A percentile compares a stretch with the other conserved stretches of the same genome.
Conservation (phyloP, 148 eudicot genomes). For the Fagopyrum homotropicum region DNA sequence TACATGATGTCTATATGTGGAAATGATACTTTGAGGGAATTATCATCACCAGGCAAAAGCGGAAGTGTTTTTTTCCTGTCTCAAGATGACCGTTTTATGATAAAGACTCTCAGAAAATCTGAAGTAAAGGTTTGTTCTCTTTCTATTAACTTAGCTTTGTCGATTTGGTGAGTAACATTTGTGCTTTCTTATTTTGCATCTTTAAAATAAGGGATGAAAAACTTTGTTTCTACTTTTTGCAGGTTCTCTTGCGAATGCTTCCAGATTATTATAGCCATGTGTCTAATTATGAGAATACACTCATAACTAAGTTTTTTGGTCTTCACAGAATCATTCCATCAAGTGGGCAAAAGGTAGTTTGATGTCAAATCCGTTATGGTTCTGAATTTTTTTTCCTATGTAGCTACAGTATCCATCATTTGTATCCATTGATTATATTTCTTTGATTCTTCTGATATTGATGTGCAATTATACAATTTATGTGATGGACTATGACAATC, state of each 20-base stretch:
- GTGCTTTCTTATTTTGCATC: constrained; percentile 6
- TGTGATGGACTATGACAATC: not conserved
- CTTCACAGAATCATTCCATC: constrained; percentile 92
- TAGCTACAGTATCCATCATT: not conserved
- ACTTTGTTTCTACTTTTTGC: constrained; percentile 4
- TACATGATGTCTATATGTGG: constrained; percentile 99
- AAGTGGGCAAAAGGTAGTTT: constrained; percentile 88
- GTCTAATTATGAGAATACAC: constrained; percentile 78
- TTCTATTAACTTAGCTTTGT: not conserved
- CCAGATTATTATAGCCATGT: constrained; percentile 86
- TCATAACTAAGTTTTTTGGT: constrained; percentile 94
- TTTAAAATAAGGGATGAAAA: not conserved
- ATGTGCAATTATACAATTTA: not conserved
- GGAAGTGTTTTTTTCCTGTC: constrained; percentile 96
- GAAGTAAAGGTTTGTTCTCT: constrained; percentile 74
- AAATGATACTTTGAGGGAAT: constrained; percentile 88
- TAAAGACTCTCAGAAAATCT: constrained; percentile 84
- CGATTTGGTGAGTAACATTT: not conserved
- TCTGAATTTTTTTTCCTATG: not conserved
- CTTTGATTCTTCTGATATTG: not conserved
- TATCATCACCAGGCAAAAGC: constrained; percentile 97
- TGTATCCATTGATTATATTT: not conserved
- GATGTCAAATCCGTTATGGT: not conserved
- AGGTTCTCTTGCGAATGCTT: constrained; percentile 96
- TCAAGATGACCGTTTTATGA: constrained; percentile 99